Evolutionary conservation across 1,284 basidiomycete species (phyloP).

Genomic region (Melampsora americana): DNA sequence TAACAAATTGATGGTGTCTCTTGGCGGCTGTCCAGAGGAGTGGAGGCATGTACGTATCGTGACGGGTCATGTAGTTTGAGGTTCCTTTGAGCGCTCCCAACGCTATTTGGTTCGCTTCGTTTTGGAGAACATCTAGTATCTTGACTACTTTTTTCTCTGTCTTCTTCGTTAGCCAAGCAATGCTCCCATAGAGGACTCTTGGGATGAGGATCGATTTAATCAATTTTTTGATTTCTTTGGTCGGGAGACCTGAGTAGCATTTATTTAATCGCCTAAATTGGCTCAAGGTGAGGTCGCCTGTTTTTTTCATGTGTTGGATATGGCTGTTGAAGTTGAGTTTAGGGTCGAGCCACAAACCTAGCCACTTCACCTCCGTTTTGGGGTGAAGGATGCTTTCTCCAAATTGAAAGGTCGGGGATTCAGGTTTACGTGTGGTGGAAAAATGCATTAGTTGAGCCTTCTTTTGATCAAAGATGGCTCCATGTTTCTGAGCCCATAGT

Average conservation of each 20-base stretch:
- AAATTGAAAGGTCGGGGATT: background rate
- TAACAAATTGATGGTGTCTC: too few species aligned
- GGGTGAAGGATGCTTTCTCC: background rate
- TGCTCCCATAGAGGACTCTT: background rate
- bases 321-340: background rate
- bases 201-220: background rate
- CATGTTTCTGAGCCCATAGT: background rate
- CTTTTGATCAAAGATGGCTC: constrained; percentile 34
- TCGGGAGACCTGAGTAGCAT: background rate
- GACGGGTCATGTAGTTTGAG: too few species aligned
- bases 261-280: background rate
- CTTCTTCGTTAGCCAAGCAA: background rate
- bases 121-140: background rate
- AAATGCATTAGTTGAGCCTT: constrained; percentile 15
- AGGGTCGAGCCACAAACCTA: background rate
- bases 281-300: background rate
- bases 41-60: too few species aligned
- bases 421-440: background rate
- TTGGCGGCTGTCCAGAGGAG: too few species aligned
- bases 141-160: background rate
- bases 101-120: too few species aligned
- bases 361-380: background rate
- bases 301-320: background rate
- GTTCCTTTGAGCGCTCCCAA: too few species aligned
- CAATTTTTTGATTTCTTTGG: background rate